phyloP scores from a whole-genome alignment of 2,329 filamentous ascomycete genomes.

The Lecanosticta acicola region DNA sequence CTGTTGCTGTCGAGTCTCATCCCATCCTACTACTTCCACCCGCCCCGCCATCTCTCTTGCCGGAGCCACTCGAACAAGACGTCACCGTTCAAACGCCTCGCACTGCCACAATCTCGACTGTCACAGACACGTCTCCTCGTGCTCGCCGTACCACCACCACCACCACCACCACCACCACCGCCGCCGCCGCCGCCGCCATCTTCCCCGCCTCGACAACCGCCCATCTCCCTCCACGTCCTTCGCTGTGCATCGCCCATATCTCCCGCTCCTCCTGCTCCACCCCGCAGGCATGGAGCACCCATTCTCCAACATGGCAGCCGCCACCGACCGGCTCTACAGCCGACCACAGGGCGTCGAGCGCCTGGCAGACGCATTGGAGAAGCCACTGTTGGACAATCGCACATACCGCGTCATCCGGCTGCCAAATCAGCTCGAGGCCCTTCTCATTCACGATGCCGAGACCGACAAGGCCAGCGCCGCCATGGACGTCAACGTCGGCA shows the following conservation, averaged over 20 bases:
- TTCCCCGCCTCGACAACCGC: too few relatives aligned
- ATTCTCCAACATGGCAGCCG: constrained; percentile 3
- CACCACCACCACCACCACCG: too few relatives aligned
- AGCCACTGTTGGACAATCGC: constrained; percentile 77
- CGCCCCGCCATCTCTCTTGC: too few relatives aligned
- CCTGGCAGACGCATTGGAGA: constrained; percentile 66
- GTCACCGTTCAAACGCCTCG: too few relatives aligned
- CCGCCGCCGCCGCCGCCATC: too few relatives aligned
- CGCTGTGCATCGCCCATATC: background rate
- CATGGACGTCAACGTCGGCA: constrained; percentile 92
- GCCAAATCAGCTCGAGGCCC: constrained; percentile 78
- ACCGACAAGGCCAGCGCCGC: constrained; percentile 96
- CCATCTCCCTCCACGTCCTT: background rate
- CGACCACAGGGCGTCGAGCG: constrained; percentile 28
- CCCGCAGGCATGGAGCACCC: background rate
- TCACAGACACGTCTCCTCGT: too few relatives aligned
- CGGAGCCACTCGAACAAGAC: too few relatives aligned
- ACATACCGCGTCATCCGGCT: constrained; percentile 82
- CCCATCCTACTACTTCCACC: too few relatives aligned
- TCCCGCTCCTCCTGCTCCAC: background rate
- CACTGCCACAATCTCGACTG: too few relatives aligned
- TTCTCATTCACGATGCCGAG: constrained; percentile 87
- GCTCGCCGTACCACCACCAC: too few relatives aligned
- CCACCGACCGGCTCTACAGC: constrained; percentile 13
- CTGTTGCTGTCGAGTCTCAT: too few relatives aligned